Percentiles rank a stretch among this genome's conserved stretches.
phyloP scores from a whole-genome alignment of 306 rosid species.

The Fagus sylvatica region DNA sequence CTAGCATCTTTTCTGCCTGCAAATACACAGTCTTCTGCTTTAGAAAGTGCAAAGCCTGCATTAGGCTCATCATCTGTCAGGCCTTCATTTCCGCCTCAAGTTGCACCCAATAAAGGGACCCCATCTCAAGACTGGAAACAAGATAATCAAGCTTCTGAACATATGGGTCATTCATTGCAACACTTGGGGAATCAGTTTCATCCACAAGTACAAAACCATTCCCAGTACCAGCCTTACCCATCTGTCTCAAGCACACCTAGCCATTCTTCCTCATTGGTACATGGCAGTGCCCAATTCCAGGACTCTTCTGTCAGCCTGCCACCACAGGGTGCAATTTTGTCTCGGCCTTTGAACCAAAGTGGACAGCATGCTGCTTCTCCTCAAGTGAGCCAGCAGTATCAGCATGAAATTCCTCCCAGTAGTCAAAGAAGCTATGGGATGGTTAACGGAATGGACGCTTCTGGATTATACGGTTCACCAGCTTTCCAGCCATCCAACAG shows the following conservation, averaged over 20 bases:
- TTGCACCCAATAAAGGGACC: conserved; percentile 44
- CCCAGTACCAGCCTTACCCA: conserved; percentile 77
- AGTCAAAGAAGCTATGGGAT: conserved; percentile 55
- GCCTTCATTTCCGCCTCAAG: conserved; percentile 56
- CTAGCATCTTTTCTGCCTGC: conserved; percentile 77
- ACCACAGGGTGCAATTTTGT: conserved; percentile 52
- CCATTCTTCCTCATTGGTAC: conserved; percentile 50
- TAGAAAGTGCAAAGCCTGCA: conserved; percentile 55
- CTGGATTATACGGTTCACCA: conserved; percentile 60
- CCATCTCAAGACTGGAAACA: conserved; percentile 79
- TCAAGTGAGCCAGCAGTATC: conserved; percentile 58
- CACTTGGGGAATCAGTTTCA: conserved; percentile 61
- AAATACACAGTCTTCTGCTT: conserved; percentile 54
- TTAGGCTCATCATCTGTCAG: conserved; percentile 46
- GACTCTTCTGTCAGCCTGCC: conserved; percentile 51
- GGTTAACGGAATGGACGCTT: conserved; percentile 58
- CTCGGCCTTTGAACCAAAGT: conserved; percentile 64
- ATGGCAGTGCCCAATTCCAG: conserved; percentile 59
- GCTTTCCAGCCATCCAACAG: conserved; percentile 55
- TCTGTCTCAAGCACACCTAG: conserved; percentile 49
- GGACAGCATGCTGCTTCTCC: conserved; percentile 55
- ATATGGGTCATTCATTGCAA: conserved; percentile 55
- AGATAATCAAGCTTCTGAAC: conserved; percentile 68
- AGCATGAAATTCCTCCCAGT: conserved; percentile 46
- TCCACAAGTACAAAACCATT: conserved; percentile 39